These are phyloP conservation scores for Periconia sp. DNA, from an alignment of 2,329 filamentous ascomycete species.

Conservation along the genomic window DNA sequence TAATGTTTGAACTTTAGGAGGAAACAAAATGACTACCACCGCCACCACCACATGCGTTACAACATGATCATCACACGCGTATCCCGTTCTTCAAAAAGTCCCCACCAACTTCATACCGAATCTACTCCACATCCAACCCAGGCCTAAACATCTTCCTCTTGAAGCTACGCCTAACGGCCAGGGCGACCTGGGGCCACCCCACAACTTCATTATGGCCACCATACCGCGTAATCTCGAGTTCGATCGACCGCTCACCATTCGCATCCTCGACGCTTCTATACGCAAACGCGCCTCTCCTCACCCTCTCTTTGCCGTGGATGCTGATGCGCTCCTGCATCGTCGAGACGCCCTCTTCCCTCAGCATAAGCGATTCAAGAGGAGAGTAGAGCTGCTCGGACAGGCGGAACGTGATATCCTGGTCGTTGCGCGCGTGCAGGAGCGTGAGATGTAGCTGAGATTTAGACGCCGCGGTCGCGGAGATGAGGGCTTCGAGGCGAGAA, in stretches of 20 bases:
- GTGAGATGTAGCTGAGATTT: constrained; percentile 59
- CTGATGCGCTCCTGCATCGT: constrained; percentile 30
- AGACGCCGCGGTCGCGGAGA: constrained; percentile 39
- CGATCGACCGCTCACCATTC: constrained; percentile 32
- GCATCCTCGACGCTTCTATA: constrained; percentile 35
- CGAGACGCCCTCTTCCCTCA: constrained; percentile 30
- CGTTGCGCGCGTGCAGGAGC: constrained; percentile 78
- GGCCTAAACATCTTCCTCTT: constrained; percentile 37
- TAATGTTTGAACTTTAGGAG: no score
- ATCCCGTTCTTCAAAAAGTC: neutral
- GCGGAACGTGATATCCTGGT: constrained; percentile 77
- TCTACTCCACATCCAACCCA: constrained; percentile 33
- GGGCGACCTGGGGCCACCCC: constrained; percentile 63
- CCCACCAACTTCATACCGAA: neutral
- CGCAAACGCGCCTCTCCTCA: constrained; percentile 39
- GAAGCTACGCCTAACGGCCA: constrained; percentile 69
- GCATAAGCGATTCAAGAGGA: constrained; percentile 27
- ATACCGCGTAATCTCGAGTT: constrained; percentile 47
- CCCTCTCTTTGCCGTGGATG: constrained; percentile 33
- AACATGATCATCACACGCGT: no score
- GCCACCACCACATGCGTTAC: no score
- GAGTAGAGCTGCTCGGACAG: constrained; percentile 54
- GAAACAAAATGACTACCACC: no score
- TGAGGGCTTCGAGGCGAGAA: constrained; percentile 62
- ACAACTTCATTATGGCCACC: constrained; percentile 68